Conservation (phyloP, 2,329 filamentous ascomycete species). For the Aspergillus tanneri region DNA sequence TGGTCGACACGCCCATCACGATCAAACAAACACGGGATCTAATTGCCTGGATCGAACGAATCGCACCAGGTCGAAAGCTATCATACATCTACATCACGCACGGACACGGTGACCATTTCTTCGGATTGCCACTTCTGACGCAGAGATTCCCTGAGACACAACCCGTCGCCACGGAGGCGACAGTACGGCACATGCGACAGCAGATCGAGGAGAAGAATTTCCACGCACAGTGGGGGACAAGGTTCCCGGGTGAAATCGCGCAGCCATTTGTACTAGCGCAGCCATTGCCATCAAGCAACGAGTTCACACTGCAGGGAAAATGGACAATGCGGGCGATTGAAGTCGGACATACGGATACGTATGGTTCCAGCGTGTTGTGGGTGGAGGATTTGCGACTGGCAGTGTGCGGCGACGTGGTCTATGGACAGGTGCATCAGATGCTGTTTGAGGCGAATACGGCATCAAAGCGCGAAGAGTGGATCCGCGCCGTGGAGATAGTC, state of each 20-base stretch:
- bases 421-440: slow-evolving; percentile 13
- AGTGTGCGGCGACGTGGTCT: slow-evolving; percentile 7
- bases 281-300: not conserved
- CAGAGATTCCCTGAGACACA: slow-evolving; percentile 28
- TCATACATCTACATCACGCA: slow-evolving; percentile 45
- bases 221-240: slow-evolving; percentile 1
- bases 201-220: slow-evolving; percentile 6
- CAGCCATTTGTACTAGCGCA: not conserved
- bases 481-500: slow-evolving; percentile 6
- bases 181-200: slow-evolving; percentile 5
- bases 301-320: slow-evolving; percentile 3
- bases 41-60: slow-evolving; percentile 39
- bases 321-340: slow-evolving; percentile 6
- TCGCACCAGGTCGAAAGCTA: slow-evolving; percentile 29
- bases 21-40: slow-evolving; percentile 31
- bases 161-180: slow-evolving; percentile 6
- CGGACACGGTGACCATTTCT: slow-evolving; percentile 46
- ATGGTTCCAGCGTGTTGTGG: slow-evolving; percentile 9
- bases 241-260: slow-evolving; percentile 7
- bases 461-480: slow-evolving; percentile 9
- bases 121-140: slow-evolving; percentile 31
- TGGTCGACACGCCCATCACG: slow-evolving; percentile 39
- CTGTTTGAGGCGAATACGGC: slow-evolving; percentile 7
- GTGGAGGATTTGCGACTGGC: slow-evolving; percentile 9
- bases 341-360: slow-evolving; percentile 8